These are phyloP conservation scores for Fonsecaea nubica DNA, from an alignment of 2,329 filamentous ascomycete genomes.

Conservation along the genomic window DNA sequence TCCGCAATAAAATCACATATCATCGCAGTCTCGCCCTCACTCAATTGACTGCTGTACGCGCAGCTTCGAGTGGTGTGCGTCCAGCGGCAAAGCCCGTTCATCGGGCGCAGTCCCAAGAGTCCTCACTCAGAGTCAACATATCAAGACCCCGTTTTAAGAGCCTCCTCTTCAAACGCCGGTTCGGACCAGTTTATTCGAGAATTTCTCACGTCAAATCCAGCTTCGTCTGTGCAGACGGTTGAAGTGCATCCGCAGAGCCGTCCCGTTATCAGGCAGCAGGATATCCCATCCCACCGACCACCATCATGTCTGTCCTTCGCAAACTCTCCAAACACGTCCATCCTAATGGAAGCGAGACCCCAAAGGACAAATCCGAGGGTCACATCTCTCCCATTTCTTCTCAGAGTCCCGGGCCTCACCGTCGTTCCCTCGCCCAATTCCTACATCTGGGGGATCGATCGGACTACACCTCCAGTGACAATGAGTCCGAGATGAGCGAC, in stretches of 20 bases:
- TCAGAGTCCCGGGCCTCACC: conserved; percentile 45
- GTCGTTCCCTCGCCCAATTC: conserved; percentile 51
- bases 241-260: neutral
- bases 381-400: conserved; percentile 36
- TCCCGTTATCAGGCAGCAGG: neutral
- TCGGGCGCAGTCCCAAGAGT: conserved; percentile 4
- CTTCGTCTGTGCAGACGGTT: neutral
- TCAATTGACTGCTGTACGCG: conserved; percentile 10
- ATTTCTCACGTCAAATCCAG: conserved; percentile 6
- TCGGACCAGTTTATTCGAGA: neutral
- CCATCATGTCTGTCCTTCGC: conserved; percentile 35
- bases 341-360: conserved; percentile 37
- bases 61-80: conserved; percentile 3
- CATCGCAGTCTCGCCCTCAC: neutral
- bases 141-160: conserved; percentile 13
- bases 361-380: conserved; percentile 24
- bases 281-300: neutral
- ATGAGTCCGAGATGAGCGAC: conserved; percentile 43
- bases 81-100: neutral
- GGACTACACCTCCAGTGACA: conserved; percentile 50
- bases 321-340: conserved; percentile 49
- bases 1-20: neutral
- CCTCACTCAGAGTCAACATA: conserved; percentile 19
- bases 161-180: neutral
- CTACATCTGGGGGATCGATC: conserved; percentile 45